Conservation (phyloP, 2,329 filamentous ascomycete species). For the Xylaria sp. region DNA sequence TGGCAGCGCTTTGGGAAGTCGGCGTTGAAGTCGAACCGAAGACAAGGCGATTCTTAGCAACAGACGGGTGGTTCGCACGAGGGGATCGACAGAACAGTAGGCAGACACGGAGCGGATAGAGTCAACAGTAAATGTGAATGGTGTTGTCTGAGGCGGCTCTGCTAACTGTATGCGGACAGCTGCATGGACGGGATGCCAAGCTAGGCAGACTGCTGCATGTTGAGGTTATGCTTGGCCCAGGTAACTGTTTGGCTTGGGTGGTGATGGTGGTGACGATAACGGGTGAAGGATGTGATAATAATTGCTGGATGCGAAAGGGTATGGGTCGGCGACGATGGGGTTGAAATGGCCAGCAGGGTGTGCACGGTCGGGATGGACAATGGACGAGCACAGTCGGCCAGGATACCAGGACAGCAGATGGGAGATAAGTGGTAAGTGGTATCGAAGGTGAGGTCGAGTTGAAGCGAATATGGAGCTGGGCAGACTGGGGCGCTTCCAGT, state of each 20-base stretch:
- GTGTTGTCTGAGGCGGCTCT: slow-evolving; percentile 44
- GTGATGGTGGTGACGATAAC: slow-evolving; percentile 1
- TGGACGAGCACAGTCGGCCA: neutral
- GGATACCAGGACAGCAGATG: neutral
- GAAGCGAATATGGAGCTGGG: slow-evolving; percentile 19
- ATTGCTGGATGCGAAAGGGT: slow-evolving; percentile 17
- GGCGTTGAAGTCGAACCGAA: slow-evolving; percentile 16
- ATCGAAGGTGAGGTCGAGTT: slow-evolving; percentile 14
- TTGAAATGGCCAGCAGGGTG: slow-evolving; percentile 5
- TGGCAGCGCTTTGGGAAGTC: slow-evolving; percentile 33
- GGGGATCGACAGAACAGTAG: slow-evolving; percentile 32
- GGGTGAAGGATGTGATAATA: neutral
- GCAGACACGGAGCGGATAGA: slow-evolving; percentile 37
- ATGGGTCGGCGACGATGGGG: slow-evolving; percentile 6
- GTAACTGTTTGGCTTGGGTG: neutral
- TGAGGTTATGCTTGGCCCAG: slow-evolving; percentile 32
- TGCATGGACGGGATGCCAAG: slow-evolving; percentile 45
- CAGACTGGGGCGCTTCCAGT: slow-evolving; percentile 37
- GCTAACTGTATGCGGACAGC: slow-evolving; percentile 48
- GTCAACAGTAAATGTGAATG: slow-evolving; percentile 29
- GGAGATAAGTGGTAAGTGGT: slow-evolving; percentile 3
- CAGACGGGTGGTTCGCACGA: slow-evolving; percentile 13
- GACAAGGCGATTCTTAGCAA: slow-evolving; percentile 17
- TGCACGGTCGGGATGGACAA: slow-evolving; percentile 12
- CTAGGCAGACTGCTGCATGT: slow-evolving; percentile 46